Percentiles rank a stretch among this genome's conserved stretches.
Conservation (phyloP, 1,284 basidiomycete species). For the Sporisorium iseilematis-ciliati region DNA sequence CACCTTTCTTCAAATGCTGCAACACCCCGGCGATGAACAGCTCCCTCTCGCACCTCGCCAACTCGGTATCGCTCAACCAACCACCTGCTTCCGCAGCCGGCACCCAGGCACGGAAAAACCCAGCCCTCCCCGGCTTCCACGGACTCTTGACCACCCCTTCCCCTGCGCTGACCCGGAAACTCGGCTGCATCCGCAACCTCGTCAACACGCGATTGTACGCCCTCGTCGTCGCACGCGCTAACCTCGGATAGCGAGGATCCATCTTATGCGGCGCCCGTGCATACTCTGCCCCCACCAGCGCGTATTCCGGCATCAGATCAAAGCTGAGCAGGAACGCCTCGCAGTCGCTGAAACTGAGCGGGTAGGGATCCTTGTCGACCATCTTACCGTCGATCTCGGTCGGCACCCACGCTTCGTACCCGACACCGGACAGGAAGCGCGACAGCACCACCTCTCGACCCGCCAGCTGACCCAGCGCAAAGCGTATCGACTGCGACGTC, state of each 20-base stretch:
- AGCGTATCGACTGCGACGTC: constrained; percentile 54
- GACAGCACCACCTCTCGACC: constrained; percentile 58
- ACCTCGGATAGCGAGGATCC: constrained; percentile 60
- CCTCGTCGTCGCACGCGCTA: constrained; percentile 68
- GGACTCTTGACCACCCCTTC: constrained; percentile 30
- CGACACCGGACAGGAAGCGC: constrained; percentile 61
- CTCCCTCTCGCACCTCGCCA: constrained; percentile 63
- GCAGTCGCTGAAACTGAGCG: constrained; percentile 59
- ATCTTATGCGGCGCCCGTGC: constrained; percentile 56
- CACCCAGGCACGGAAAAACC: constrained; percentile 70
- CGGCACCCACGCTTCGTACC: constrained; percentile 57
- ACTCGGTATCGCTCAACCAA: constrained; percentile 62
- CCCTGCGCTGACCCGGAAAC: constrained; percentile 19
- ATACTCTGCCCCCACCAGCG: constrained; percentile 54
- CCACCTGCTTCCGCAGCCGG: constrained; percentile 51
- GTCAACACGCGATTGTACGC: constrained; percentile 70
- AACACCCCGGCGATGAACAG: constrained; percentile 69
- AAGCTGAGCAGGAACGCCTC: constrained; percentile 65
- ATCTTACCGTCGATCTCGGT: constrained; percentile 13
- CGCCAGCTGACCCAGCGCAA: constrained; percentile 40
- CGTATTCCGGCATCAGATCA: constrained; percentile 60
- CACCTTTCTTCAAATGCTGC: constrained; percentile 67
- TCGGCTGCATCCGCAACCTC: constrained; percentile 66
- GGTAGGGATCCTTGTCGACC: constrained; percentile 56
- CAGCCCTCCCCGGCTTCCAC: constrained; percentile 68